phyloP scores from a whole-genome alignment of 305 asterid genomes.

The Ilex paraguariensis region DNA sequence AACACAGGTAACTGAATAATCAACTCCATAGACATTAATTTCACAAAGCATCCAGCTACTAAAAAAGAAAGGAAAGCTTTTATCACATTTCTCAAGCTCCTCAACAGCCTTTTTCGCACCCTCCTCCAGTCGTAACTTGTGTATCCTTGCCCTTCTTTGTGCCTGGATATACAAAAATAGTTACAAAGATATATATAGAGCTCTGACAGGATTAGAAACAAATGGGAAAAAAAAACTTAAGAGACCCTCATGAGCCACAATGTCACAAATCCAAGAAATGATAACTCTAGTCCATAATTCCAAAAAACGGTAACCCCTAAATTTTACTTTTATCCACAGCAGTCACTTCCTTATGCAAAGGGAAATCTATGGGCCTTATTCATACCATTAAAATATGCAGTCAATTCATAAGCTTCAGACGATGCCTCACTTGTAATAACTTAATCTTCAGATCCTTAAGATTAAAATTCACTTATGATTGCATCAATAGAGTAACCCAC shows the following conservation, averaged over 20 bases:
- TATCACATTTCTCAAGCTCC: constrained; percentile 78
- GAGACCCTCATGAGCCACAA: neutral
- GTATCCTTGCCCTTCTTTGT: constrained; percentile 87
- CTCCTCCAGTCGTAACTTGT: constrained; percentile 72
- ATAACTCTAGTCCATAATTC: neutral
- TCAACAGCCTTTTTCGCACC: constrained; percentile 93
- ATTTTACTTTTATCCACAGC: neutral
- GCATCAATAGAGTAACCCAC: no score
- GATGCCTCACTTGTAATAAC: no score
- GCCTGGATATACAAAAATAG: constrained; percentile 33
- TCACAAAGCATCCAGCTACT: constrained; percentile 2
- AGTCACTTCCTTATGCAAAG: no score
- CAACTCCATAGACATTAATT: neutral
- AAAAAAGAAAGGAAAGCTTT: constrained; percentile 5
- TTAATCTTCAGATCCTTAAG: no score
- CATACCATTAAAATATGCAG: no score
- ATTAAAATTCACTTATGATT: no score
- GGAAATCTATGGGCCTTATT: no score
- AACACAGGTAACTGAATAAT: neutral
- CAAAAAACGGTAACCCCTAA: neutral
- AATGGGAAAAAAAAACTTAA: neutral
- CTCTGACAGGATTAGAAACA: neutral
- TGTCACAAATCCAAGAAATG: neutral
- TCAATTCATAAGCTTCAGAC: no score
- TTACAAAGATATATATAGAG: neutral